Conservation (phyloP, 2,329 filamentous ascomycete genomes). For the Thelonectria blattea region DNA sequence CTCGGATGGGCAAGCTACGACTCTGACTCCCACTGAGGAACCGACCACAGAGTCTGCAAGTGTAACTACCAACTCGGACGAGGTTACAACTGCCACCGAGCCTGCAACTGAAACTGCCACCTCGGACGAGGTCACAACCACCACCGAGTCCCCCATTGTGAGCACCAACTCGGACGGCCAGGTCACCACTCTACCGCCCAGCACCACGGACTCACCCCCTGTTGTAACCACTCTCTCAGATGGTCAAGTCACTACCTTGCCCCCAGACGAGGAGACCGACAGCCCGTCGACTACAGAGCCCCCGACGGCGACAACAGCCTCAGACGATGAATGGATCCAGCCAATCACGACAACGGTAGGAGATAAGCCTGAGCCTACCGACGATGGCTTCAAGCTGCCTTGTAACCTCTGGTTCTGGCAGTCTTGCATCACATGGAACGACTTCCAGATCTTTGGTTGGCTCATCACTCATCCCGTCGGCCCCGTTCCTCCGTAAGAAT, state of each 20-base stretch:
- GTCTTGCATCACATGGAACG: not conserved
- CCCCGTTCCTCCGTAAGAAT: not conserved
- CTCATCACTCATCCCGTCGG: not conserved
- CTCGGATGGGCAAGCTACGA: not conserved
- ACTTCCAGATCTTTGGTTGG: not conserved
- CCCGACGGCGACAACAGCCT: too few relatives aligned
- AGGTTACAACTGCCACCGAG: not conserved
- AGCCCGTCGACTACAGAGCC: too few relatives aligned
- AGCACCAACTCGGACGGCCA: not conserved
- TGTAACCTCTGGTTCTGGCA: slow-evolving; percentile 1
- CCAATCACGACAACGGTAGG: too few relatives aligned
- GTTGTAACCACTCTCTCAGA: not conserved
- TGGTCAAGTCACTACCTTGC: not conserved
- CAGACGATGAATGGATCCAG: too few relatives aligned
- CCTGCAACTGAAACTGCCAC: not conserved
- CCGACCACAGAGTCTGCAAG: not conserved
- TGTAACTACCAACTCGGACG: not conserved
- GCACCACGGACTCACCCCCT: not conserved
- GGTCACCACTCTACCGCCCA: not conserved
- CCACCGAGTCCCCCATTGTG: not conserved
- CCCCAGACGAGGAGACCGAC: too few relatives aligned
- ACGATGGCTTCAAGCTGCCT: not conserved
- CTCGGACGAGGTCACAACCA: not conserved
- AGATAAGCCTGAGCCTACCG: not conserved
- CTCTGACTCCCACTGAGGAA: not conserved